These are phyloP conservation scores for Phytopythium kandeliae DNA, from an alignment of 352 stramenopile genomes.

Conservation along the genomic window DNA sequence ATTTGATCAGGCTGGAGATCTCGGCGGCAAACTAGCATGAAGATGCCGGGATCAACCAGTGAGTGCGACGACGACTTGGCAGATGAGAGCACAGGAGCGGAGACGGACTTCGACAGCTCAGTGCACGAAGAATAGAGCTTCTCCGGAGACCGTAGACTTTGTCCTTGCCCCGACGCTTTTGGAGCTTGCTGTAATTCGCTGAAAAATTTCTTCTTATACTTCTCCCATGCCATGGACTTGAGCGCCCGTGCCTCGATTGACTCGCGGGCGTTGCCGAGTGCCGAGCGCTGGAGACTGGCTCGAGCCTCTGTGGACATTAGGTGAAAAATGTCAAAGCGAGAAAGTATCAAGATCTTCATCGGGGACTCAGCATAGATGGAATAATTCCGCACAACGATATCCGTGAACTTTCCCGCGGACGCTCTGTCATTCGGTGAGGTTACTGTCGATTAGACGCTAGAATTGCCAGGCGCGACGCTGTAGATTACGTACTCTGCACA, in stretches of 20 bases:
- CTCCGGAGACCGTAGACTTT: background rate
- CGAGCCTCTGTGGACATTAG: conserved; percentile 66
- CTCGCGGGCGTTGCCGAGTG: conserved; percentile 46
- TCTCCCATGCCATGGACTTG: conserved; percentile 75
- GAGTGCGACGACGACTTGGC: conserved; percentile 12
- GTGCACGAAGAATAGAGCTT: background rate
- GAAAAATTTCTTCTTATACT: conserved; percentile 65
- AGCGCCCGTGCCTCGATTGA: conserved; percentile 65
- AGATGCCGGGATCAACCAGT: conserved; percentile 27
- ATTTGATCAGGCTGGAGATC: conserved; percentile 1
- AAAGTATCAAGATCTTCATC: conserved; percentile 77
- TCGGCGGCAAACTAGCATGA: conserved; percentile 28
- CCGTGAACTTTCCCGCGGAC: conserved; percentile 75
- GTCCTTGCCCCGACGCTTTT: background rate
- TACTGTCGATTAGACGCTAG: background rate
- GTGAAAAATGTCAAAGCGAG: conserved; percentile 81
- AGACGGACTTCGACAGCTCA: conserved; percentile 20
- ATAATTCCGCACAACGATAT: conserved; percentile 73
- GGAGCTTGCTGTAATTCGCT: conserved; percentile 29
- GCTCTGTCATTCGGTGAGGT: conserved; percentile 22
- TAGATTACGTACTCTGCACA: conserved; percentile 59
- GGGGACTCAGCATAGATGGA: conserved; percentile 71
- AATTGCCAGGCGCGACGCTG: background rate
- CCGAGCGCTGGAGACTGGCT: conserved; percentile 60
- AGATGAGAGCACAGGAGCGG: conserved; percentile 21